Evolutionary conservation across 139 green algal genomes (phyloP).

Genomic region (Chlorella vulgaris): DNA sequence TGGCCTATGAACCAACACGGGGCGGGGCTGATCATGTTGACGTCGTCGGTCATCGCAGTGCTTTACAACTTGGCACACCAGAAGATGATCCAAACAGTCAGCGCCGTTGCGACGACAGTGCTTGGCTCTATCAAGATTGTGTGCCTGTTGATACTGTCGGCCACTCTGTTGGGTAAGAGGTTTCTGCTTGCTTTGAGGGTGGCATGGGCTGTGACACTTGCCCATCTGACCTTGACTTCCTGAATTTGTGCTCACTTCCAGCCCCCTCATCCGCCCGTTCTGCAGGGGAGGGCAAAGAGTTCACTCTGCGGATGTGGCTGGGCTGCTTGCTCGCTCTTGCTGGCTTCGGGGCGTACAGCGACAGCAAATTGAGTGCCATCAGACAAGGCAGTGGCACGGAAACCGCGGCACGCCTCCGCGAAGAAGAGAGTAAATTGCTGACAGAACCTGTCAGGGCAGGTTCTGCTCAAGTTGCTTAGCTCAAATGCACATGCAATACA

Average conservation of each 20-base stretch:
- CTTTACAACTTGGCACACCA: slow-evolving; percentile 45
- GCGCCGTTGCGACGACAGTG: slow-evolving; percentile 66
- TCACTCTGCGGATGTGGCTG: slow-evolving; percentile 53
- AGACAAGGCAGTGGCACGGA: too few species aligned
- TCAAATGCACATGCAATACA: too few species aligned
- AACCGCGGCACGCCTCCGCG: too few species aligned
- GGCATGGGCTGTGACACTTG: too few species aligned
- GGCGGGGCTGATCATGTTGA: slow-evolving; percentile 12
- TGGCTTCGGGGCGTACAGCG: slow-evolving; percentile 42
- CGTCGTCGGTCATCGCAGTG: slow-evolving; percentile 32
- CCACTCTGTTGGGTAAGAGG: slow-evolving; percentile 56
- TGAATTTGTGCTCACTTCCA: too few species aligned
- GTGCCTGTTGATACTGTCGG: slow-evolving; percentile 55
- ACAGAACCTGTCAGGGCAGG: too few species aligned
- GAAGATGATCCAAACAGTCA: slow-evolving; percentile 61
- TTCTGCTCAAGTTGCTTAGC: too few species aligned
- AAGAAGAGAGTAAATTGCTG: too few species aligned
- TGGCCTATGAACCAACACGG: background rate
- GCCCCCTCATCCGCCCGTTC: too few species aligned
- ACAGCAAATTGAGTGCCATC: too few species aligned
- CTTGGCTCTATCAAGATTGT: slow-evolving; percentile 70
- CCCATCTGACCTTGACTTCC: too few species aligned
- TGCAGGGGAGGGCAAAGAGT: slow-evolving; percentile 50
- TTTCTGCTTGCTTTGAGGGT: too few species aligned
- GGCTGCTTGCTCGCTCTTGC: slow-evolving; percentile 47